phyloP scores from a whole-genome alignment of 2,329 filamentous ascomycete genomes.

The Claviceps sp. region DNA sequence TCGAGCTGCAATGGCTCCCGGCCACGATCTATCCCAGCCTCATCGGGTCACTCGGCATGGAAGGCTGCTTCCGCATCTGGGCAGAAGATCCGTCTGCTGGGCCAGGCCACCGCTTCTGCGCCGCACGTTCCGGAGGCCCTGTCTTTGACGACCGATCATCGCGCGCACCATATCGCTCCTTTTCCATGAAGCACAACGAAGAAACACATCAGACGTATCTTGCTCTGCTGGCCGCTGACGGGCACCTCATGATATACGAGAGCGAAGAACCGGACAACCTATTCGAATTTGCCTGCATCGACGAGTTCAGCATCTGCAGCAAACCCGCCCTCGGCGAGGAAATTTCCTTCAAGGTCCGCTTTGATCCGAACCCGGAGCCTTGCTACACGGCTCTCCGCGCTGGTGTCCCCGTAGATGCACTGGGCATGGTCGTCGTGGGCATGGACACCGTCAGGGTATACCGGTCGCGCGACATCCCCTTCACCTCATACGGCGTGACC shows the following conservation, averaged over 20 bases:
- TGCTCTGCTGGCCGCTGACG: conserved; percentile 72
- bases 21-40: conserved; percentile 77
- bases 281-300: conserved; percentile 59
- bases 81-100: conserved; percentile 75
- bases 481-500: conserved; percentile 35
- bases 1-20: conserved; percentile 91
- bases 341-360: conserved; percentile 71
- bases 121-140: conserved; percentile 33
- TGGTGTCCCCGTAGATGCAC: conserved; percentile 64
- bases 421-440: conserved; percentile 73
- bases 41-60: conserved; percentile 76
- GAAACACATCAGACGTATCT: conserved; percentile 72
- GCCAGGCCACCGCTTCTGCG: conserved; percentile 69
- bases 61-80: conserved; percentile 86
- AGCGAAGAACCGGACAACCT: conserved; percentile 75
- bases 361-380: conserved; percentile 76
- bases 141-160: conserved; percentile 44
- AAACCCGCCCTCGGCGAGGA: conserved; percentile 70
- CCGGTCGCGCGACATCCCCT: conserved; percentile 51
- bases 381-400: conserved; percentile 66
- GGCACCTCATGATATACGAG: conserved; percentile 66
- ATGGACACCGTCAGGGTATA: conserved; percentile 78
- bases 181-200: conserved; percentile 74
- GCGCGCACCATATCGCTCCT: conserved; percentile 57
- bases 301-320: conserved; percentile 61